Evolutionary conservation across 2,329 filamentous ascomycete species (phyloP), one percentile per base, ranked within the genome.

Genomic region (Huntiella omanensis): DNA sequence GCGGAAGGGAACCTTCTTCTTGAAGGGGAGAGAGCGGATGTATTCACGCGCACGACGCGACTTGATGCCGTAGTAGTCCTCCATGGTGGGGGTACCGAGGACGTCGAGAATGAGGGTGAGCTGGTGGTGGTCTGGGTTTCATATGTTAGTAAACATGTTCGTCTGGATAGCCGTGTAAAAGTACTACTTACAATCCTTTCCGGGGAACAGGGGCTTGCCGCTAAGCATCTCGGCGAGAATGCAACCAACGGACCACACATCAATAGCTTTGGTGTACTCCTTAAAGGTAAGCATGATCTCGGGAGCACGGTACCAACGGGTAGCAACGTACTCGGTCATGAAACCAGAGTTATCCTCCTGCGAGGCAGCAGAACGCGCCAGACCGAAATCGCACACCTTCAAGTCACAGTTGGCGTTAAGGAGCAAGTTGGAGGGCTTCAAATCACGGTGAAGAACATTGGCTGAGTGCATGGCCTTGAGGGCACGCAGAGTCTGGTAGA

Each of bases 241-340:
- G 59, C 91, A 98, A 48, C 91, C 91, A 44, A 98, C 91, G 57
- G 87, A 95, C 91, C 91, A 98, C 8, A 98, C 87, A 59, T 98
- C 91, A 59, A 98, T 98, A 38, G 91, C 91, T 66, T 96, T 98
- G 56, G 91, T 98, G 68, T 98, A 98, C 66, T 98, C 91, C 69
- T 98, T 96, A 71, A 96, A 98, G 10, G 91, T 98, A 67, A 98
- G 80, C 91, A 98, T 98, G 63, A 98, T 98, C 62, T 98, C 91
- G 3, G 91, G 91, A 4, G 91, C 91, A 64, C 91, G 86, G 66
- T 98, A 98, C 91, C 91, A 98, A 58, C 91, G 80, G 40, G 91
- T 98, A 44, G 91, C 91, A 48, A 98, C 91, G 61, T 98, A 98
- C 92, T 98, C 91, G 12, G 91, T 98, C 91, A 98, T 98, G 75